Percentiles rank a stretch among this genome's conserved stretches.
These are phyloP conservation scores for Heliamphora exappendiculata DNA, from an alignment of 148 eudicot genomes.

Conservation along the genomic window DNA sequence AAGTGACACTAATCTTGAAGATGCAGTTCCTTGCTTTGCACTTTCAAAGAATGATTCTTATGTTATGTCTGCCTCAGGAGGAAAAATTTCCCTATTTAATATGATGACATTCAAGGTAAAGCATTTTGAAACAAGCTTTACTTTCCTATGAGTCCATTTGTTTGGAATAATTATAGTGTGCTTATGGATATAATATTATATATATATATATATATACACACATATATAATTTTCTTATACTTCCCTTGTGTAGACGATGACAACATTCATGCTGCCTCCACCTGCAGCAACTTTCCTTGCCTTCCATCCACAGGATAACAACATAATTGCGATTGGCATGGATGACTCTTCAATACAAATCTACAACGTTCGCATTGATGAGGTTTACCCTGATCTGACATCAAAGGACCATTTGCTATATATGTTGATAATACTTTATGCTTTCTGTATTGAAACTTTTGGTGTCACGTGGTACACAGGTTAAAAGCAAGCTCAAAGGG, in stretches of 20 bases:
- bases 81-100: constrained; percentile 70
- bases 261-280: constrained; percentile 82
- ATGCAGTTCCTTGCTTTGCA: constrained; percentile 77
- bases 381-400: constrained; percentile 33
- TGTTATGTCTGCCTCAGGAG: constrained; percentile 87
- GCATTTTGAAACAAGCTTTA: background rate
- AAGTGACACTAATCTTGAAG: constrained; percentile 47
- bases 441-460: constrained; percentile 1
- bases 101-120: constrained; percentile 80
- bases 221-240: background rate
- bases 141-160: background rate
- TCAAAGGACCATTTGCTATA: background rate
- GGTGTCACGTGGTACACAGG: constrained; percentile 24
- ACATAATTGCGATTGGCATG: constrained; percentile 90
- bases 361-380: constrained; percentile 78
- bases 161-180: background rate
- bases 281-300: constrained; percentile 93
- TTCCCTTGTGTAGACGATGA: constrained; percentile 57
- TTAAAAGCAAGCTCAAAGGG: constrained; percentile 45
- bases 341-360: constrained; percentile 86
- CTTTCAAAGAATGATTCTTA: constrained; percentile 90
- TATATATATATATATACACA: background rate
- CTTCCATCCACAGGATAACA: constrained; percentile 88
- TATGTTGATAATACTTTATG: background rate
- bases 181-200: background rate